Percentiles rank a stretch among this genome's conserved stretches.
phyloP scores from a whole-genome alignment of 805 yeast species.

The Wickerhamiella hasegawae region DNA sequence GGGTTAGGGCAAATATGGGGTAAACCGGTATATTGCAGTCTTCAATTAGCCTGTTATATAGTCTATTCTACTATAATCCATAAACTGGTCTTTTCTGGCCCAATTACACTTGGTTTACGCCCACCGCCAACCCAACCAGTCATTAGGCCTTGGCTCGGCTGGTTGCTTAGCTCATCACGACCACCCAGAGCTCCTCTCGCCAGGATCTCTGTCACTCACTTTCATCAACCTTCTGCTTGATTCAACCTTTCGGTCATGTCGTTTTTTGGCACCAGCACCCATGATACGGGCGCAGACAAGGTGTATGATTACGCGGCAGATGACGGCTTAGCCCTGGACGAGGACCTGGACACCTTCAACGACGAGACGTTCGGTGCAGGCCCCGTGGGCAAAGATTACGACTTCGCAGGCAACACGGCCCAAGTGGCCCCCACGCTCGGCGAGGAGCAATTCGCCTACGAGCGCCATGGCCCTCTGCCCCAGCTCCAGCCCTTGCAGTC shows the following conservation, averaged over 20 bases:
- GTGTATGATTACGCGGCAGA: conserved; percentile 7
- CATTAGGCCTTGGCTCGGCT: too few relatives aligned
- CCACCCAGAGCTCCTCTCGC: too few relatives aligned
- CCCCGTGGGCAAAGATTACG: conserved; percentile 44
- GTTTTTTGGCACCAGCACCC: conserved; percentile 1
- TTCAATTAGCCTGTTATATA: too few relatives aligned
- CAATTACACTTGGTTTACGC: too few relatives aligned
- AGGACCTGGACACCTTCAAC: conserved; percentile 64
- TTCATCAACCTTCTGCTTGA: too few relatives aligned
- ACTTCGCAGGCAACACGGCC: conserved; percentile 34
- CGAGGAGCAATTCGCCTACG: conserved; percentile 18
- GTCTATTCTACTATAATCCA: too few relatives aligned
- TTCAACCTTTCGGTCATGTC: conserved; percentile 1
- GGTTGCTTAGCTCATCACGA: too few relatives aligned
- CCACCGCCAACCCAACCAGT: too few relatives aligned
- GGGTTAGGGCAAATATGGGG: too few relatives aligned
- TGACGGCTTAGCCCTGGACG: conserved; percentile 23
- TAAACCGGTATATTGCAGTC: too few relatives aligned
- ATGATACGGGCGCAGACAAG: background rate
- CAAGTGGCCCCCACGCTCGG: conserved; percentile 16
- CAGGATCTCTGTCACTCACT: too few relatives aligned
- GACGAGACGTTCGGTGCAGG: conserved; percentile 59
- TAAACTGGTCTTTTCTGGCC: too few relatives aligned
- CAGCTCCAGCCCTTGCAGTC: conserved; percentile 54
- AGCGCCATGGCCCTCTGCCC: conserved; percentile 15